Evolutionary conservation across 768 basidiomycete genomes (phyloP), one percentile per base, ranked within the genome.

Genomic region (Agaricus blazei): DNA sequence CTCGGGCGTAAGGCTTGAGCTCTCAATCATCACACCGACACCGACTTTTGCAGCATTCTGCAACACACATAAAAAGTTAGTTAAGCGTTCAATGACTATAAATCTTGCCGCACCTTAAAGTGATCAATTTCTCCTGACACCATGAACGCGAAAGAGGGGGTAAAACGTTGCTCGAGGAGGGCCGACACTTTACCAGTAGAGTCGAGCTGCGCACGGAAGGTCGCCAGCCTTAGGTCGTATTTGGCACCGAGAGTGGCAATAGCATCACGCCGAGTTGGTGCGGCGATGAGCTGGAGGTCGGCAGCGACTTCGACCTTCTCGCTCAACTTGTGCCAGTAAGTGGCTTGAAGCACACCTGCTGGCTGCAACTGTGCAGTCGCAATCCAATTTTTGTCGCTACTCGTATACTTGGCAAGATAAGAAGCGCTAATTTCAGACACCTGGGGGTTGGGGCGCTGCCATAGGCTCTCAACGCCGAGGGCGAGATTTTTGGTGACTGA

Each of bases 121-220:
- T 99, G 97, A 70, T 99, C 97, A 62, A 99, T 93, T 78, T 99
- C 97, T 9, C 97, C 97, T 15, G 92, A 82, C 45, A 99, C 85
- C 63, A 95, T 70, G 80, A 99, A 97, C 12, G 93, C 85, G 66
- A 99, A 98, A 8, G 91, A 84, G 3, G 97, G 97, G 11, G 92
- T 91, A 69, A 98, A 93, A 52, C 94, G 83, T 72, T 98, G 96
- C 71, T 99, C 97, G 23, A 98, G 83, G 64, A 95, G 70, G 59
- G 95, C 94, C 46, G 92, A 90, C 28, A 98, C 90, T 72, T 98
- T 99, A 44, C 96, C 95, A 27, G 88, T 88, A 51, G 90, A 93
- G 67, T 98, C 97, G 24, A 98, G 60, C 70, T 98, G 96, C 47
- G 94, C 95, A 62, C 94, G 80, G 80, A 98, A 98, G 2, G 91